A percentile compares a stretch with the other conserved stretches of the same genome.
Evolutionary conservation across 331 rosid species (phyloP).

Genomic region (Acacia concinna): DNA sequence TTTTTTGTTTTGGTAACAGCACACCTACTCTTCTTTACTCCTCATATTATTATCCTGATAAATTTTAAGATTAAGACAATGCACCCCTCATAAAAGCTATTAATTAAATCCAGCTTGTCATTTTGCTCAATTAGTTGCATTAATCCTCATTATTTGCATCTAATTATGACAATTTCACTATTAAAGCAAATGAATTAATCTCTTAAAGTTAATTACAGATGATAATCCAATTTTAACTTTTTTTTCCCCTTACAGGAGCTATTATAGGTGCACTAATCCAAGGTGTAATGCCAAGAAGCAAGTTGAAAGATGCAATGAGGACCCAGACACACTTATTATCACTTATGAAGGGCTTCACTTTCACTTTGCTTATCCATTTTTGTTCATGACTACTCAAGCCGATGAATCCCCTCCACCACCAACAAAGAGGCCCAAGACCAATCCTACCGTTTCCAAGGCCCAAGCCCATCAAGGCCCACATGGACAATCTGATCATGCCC

Average conservation of each 20-base stretch:
- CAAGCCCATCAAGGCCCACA: neutral
- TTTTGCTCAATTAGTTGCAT: neutral
- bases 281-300: constrained; percentile 95
- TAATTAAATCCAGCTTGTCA: neutral
- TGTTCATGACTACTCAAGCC: constrained; percentile 41
- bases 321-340: constrained; percentile 72
- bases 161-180: neutral
- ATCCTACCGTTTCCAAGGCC: neutral
- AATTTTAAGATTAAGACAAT: constrained; percentile 14
- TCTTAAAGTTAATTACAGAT: neutral
- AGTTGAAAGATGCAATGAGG: constrained; percentile 82
- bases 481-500: neutral
- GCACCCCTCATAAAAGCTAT: neutral
- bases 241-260: constrained; percentile 52
- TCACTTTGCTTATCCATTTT: constrained; percentile 79
- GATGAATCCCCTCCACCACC: constrained; percentile 36
- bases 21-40: neutral
- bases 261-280: constrained; percentile 90
- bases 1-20: neutral
- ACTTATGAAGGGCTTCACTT: constrained; percentile 94
- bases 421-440: constrained; percentile 61
- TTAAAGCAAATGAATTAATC: neutral
- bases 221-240: neutral
- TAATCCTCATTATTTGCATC: neutral
- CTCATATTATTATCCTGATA: constrained; percentile 1